A percentile compares a stretch with the other conserved stretches of the same genome.
Evolutionary conservation across 2,329 filamentous ascomycete species (phyloP).

Genomic region (Hypomyces perniciosus): DNA sequence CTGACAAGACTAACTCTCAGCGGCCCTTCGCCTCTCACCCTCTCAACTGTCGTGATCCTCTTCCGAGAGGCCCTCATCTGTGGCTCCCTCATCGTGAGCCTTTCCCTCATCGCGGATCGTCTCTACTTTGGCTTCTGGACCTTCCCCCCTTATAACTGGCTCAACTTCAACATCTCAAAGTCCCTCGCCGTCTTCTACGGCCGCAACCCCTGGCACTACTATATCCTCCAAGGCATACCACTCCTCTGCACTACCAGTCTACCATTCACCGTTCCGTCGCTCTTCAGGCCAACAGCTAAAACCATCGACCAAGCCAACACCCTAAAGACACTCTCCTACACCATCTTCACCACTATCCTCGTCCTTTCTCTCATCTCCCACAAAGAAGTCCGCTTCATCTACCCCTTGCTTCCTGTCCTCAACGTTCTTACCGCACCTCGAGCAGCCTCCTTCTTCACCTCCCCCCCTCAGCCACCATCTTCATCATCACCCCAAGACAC

Average conservation of each 20-base stretch:
- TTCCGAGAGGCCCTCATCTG: slow-evolving; percentile 60
- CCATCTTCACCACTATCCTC: slow-evolving; percentile 53
- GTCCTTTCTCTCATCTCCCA: slow-evolving; percentile 76
- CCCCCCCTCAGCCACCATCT: slow-evolving; percentile 23
- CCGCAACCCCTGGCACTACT: slow-evolving; percentile 86
- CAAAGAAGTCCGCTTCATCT: slow-evolving; percentile 97
- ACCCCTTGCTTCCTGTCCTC: slow-evolving; percentile 81
- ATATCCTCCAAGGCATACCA: slow-evolving; percentile 82
- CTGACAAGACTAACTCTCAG: slow-evolving; percentile 36
- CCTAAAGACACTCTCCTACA: slow-evolving; percentile 44
- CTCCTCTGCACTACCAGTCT: slow-evolving; percentile 77
- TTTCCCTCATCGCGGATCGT: slow-evolving; percentile 65
- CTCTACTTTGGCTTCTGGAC: slow-evolving; percentile 81
- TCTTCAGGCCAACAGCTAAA: slow-evolving; percentile 46
- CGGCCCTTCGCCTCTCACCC: slow-evolving; percentile 36
- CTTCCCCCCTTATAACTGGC: slow-evolving; percentile 79
- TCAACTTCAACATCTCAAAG: slow-evolving; percentile 86
- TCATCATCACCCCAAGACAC: slow-evolving; percentile 15
- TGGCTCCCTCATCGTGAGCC: slow-evolving; percentile 51
- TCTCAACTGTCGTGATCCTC: slow-evolving; percentile 45
- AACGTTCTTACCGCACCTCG: slow-evolving; percentile 71
- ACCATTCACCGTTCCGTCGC: slow-evolving; percentile 64
- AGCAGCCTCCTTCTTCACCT: slow-evolving; percentile 58
- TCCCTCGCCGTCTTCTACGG: slow-evolving; percentile 91
- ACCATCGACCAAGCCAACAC: slow-evolving; percentile 29